A percentile compares a stretch with the other conserved stretches of the same genome.
Conservation (phyloP, 2,329 filamentous ascomycete genomes). For the Aspergillus sp. region DNA sequence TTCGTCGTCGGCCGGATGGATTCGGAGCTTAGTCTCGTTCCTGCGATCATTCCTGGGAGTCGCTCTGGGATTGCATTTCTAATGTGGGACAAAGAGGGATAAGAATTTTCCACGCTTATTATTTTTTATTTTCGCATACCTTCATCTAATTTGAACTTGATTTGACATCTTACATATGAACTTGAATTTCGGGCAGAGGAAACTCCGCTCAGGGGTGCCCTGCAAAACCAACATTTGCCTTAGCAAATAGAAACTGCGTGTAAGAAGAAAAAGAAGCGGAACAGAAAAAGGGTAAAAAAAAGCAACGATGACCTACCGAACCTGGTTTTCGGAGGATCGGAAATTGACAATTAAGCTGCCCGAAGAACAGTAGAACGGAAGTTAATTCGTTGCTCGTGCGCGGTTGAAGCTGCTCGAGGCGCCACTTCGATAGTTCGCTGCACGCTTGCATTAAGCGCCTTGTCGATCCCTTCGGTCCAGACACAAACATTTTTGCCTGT, state of each 20-base stretch:
- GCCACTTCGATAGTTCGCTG: constrained; percentile 17
- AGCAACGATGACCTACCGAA: background rate
- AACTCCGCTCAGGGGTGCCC: constrained; percentile 2
- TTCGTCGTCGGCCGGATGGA: background rate
- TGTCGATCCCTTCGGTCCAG: background rate
- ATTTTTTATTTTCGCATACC: too few relatives aligned
- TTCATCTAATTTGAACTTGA: too few relatives aligned
- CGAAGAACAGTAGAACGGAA: background rate
- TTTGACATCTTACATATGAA: background rate
- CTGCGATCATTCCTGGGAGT: background rate
- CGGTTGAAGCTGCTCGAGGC: constrained; percentile 7
- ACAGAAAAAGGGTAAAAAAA: background rate
- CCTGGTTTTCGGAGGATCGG: background rate
- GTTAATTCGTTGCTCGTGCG: background rate
- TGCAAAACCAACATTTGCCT: background rate
- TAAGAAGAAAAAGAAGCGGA: background rate
- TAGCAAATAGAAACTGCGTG: background rate
- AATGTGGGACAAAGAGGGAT: background rate
- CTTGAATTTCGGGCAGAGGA: background rate
- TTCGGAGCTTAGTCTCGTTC: background rate
- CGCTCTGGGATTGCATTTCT: constrained; percentile 1
- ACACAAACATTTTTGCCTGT: background rate
- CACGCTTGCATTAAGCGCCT: background rate
- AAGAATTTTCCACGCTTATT: too few relatives aligned
- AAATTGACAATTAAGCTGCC: background rate